Evolutionary conservation across 495 filamentous ascomycete species (phyloP).

Genomic region (Penicillium angulare): DNA sequence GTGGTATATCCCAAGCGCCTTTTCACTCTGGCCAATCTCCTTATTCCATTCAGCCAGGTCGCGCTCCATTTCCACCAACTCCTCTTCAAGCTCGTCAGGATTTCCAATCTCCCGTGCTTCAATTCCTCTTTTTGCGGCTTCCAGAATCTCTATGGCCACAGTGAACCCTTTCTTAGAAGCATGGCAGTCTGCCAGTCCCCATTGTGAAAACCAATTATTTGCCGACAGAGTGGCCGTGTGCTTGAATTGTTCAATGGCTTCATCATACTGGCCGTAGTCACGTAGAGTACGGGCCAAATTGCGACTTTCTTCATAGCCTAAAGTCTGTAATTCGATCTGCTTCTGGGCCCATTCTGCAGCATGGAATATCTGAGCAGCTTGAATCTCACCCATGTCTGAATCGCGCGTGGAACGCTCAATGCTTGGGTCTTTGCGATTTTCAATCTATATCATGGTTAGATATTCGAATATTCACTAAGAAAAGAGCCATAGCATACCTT

Average conservation of each 20-base stretch:
- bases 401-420: neutral
- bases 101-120: neutral
- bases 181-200: slow-evolving; percentile 12
- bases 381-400: neutral
- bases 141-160: slow-evolving; percentile 9
- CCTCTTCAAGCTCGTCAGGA: neutral
- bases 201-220: slow-evolving; percentile 15
- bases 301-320: neutral
- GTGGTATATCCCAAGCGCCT: slow-evolving; percentile 11
- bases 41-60: slow-evolving; percentile 10
- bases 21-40: neutral
- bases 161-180: slow-evolving; percentile 1
- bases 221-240: slow-evolving; percentile 4
- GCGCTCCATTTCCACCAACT: neutral
- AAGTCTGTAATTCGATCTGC: neutral
- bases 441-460: neutral
- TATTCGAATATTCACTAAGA: neutral
- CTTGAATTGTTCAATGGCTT: slow-evolving; percentile 17
- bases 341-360: neutral
- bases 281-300: neutral
- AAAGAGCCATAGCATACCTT: slow-evolving; percentile 19
- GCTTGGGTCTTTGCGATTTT: neutral
- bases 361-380: neutral
- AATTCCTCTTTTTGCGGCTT: neutral
- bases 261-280: neutral